Evolutionary conservation across 257 asterid genomes (phyloP), one percentile per base, ranked within the genome.

Genomic region (Rehmannia glutinosa): DNA sequence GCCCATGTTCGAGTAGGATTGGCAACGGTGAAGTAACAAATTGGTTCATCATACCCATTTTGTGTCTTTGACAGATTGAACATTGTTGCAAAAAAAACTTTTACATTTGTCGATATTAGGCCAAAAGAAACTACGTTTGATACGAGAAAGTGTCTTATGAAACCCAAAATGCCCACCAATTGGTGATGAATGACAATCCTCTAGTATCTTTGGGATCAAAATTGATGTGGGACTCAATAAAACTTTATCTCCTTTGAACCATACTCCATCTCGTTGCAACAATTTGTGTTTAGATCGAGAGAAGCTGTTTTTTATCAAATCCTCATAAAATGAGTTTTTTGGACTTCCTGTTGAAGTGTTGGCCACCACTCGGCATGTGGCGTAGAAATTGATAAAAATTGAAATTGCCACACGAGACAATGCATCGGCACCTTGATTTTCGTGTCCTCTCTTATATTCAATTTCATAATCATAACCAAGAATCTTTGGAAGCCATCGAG

Each of bases 341-440:
- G 13, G 13, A 39, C 45, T 39, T 39, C 45, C n/a, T 39, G 3
- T 39, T 39, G 2, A 11, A 39, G 13, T 0, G 3, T 32, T 1
- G n/a, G 5, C 62, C 51, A 51, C 61, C 71, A 64, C 9, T 64
- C 59, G 3, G 17, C 42, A 8, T 64, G 28, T 15, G 69, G 70
- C 46, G n/a, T 46, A 0, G 32, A 64, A 8, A 47, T 28, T 1
- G 59, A 46, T 19, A 28, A 46, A n/a, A 43, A 64, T 10, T 46
- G 28, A 8, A 64, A 27, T 2, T 46, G 15, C 32, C 4, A 45
- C 16, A 3, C 51, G 9, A 2, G 62, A 66, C 6, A 36, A 25
- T 5, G 53, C 20, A 36, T 51, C 28, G 1, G 43, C 54, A 12
- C 16, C 64, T 2, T 21, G 17, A 52, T 66, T 52, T 0, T 66